These are phyloP conservation scores for Parastagonospora avenae DNA, from an alignment of 2,329 filamentous ascomycete genomes.

Conservation along the genomic window DNA sequence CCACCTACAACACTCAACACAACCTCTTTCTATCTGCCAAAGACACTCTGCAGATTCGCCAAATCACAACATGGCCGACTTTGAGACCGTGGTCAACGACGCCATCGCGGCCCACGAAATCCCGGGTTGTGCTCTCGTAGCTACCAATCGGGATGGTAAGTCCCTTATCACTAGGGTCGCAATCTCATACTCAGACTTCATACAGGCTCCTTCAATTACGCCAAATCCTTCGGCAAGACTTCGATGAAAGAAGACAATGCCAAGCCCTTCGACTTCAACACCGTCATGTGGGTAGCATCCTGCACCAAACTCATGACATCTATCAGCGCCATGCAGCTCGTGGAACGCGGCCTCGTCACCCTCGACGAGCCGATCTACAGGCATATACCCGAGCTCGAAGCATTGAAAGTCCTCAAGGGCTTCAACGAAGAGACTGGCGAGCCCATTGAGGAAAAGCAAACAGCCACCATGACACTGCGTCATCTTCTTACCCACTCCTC, in stretches of 20 bases:
- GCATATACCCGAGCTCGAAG: conserved; percentile 40
- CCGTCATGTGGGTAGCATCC: conserved; percentile 46
- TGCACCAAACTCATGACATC: conserved; percentile 48
- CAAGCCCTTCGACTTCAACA: conserved; percentile 28
- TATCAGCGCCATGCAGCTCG: conserved; percentile 40
- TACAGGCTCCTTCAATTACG: conserved; percentile 46
- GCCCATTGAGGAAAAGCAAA: conserved; percentile 30
- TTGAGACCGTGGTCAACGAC: conserved; percentile 30
- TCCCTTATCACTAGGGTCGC: background rate
- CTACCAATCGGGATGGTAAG: conserved; percentile 34
- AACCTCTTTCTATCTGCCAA: background rate
- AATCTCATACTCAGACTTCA: background rate
- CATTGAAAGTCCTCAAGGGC: conserved; percentile 28
- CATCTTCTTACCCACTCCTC: conserved; percentile 58
- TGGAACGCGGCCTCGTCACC: conserved; percentile 38
- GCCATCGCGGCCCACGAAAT: conserved; percentile 28
- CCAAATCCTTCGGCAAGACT: conserved; percentile 42
- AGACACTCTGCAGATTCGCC: background rate
- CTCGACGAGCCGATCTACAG: conserved; percentile 42
- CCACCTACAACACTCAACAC: too few relatives aligned
- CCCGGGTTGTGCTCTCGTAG: conserved; percentile 29
- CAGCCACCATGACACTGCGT: conserved; percentile 33
- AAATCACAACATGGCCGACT: conserved; percentile 17
- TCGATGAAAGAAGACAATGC: conserved; percentile 27
- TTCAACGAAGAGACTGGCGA: conserved; percentile 27